These are phyloP conservation scores for Oenanthe sinensis DNA, from an alignment of 129 eudicot species.

Conservation along the genomic window DNA sequence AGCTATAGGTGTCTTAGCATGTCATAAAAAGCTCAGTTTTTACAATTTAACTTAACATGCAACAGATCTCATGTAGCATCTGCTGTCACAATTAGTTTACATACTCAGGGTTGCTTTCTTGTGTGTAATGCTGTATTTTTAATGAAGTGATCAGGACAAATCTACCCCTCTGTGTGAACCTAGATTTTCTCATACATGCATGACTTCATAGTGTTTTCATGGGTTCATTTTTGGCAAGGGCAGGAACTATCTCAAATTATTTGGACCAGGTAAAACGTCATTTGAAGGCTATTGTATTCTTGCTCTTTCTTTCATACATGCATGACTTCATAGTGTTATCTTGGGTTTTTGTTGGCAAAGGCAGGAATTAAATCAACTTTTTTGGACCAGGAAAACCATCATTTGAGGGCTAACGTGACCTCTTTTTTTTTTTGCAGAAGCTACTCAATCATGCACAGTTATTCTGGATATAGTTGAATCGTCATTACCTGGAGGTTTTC, in stretches of 20 bases:
- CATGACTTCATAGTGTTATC: not conserved
- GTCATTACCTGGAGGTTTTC: slow-evolving; percentile 86
- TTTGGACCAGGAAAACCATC: slow-evolving; percentile 2
- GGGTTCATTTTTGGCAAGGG: not conserved
- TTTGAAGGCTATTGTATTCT: slow-evolving; percentile 21
- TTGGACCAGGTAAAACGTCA: not conserved
- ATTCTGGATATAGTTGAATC: slow-evolving; percentile 87
- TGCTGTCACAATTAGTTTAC: too few relatives aligned
- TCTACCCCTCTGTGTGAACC: not conserved
- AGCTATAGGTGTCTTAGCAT: not conserved
- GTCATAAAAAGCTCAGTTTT: not conserved
- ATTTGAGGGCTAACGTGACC: slow-evolving; percentile 21
- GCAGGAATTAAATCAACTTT: not conserved
- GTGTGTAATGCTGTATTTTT: not conserved
- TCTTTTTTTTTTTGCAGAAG: slow-evolving; percentile 55
- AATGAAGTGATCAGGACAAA: not conserved
- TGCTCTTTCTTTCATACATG: slow-evolving; percentile 10
- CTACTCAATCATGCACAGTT: slow-evolving; percentile 82
- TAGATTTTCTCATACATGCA: too few relatives aligned
- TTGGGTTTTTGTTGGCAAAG: not conserved
- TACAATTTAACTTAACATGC: not conserved
- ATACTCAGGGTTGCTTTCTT: not conserved
- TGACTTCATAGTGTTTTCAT: not conserved
- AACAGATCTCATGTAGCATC: not conserved
- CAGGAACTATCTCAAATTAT: not conserved